Evolutionary conservation across 352 stramenopile species (phyloP), one percentile per base, ranked within the genome.

Genomic region (Globisporangium ultimum): DNA sequence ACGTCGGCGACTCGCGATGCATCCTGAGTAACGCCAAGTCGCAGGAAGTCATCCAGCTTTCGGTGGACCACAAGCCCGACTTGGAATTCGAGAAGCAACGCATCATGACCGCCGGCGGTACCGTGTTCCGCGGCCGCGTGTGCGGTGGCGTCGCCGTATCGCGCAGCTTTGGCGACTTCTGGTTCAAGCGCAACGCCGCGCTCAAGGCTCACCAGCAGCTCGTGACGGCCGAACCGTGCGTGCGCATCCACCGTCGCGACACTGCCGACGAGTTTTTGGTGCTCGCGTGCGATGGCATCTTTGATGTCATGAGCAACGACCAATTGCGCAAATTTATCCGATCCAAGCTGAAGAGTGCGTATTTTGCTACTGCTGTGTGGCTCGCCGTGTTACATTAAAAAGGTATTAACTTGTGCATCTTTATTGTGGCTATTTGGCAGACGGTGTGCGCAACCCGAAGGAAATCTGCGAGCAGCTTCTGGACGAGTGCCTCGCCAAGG

Each of bases 251-350:
- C 48, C 71, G 66, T 20, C 86, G 84, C 20, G 72, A 88, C 54
- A 20, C 74, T 6, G 72, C 94, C 4, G 93, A 98, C 65, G 87
- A 98, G 68, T 97, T 98, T 61, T 72, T 98, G 15, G 72, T 97
- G 53, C 76, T 98, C 15, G 89, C 82, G 48, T 98, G 91, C 60
- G 93, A 98, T 61, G 93, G 93, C 55, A 93, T 98, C 55, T 98
- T 91, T 72, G 93, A 98, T 61, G 93, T 98, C 34, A 97, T 98
- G 87, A 93, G 76, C 64, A 96, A 98, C 67, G 87, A 98, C 67
- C 88, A 98, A 71, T 72, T 94, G 53, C 84, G 92, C 48, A 91
- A 95, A 65, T 98, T 97, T 56, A 87, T 97, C 21, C 80, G 83
- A 7, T 66, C 64, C 63, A 91, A 92, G 64, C 68, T 93, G 51